These are phyloP conservation scores for Ceriops decandra DNA, from an alignment of 345 rosid species.

Conservation along the genomic window DNA sequence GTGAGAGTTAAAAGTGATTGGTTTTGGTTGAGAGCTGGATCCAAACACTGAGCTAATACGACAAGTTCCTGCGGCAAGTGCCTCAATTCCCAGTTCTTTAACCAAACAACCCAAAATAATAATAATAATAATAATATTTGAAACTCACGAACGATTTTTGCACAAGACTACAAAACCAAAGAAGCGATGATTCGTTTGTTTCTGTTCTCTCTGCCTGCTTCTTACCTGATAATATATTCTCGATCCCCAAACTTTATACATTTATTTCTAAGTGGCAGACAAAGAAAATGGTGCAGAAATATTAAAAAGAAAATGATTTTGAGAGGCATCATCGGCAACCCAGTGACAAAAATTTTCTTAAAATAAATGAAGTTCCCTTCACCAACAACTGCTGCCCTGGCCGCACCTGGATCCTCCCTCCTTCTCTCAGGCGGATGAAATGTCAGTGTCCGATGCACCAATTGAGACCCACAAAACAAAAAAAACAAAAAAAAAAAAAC, in stretches of 20 bases:
- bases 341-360: conserved; percentile 4
- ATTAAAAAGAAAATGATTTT: not conserved
- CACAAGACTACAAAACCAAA: not conserved
- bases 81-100: not conserved
- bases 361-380: not conserved
- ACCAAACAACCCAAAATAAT: not conserved
- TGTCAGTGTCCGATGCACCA: conserved; percentile 11
- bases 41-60: not conserved
- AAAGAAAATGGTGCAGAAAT: not conserved
- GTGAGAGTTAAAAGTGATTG: no score
- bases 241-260: not conserved
- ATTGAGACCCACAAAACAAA: not conserved
- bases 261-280: not conserved
- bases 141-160: not conserved
- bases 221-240: not conserved
- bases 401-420: not conserved
- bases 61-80: not conserved
- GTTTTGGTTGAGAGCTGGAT: conserved; percentile 10
- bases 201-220: not conserved
- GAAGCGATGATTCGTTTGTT: not conserved
- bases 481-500: not conserved
- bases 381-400: not conserved
- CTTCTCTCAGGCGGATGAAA: conserved; percentile 6
- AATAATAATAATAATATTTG: not conserved
- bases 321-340: not conserved